Base-by-base conservation (phyloP, 2,329 filamentous ascomycete species). In the Paradendryphiella salina region DNA sequence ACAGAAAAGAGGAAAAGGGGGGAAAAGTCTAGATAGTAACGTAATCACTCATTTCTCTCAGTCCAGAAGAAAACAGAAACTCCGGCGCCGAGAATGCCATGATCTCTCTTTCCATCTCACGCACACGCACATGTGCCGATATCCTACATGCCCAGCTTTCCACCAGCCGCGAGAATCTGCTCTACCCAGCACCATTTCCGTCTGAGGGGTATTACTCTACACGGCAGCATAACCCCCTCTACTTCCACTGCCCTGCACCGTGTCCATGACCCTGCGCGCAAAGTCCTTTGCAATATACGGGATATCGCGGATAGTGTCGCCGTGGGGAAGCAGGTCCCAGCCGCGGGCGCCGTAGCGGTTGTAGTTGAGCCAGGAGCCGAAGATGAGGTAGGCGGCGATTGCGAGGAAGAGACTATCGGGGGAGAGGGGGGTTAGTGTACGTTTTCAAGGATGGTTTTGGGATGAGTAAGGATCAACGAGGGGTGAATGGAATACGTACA, bases 291-390 rank as follows among this genome's bases (percentile, higher is more conserved):
- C 75, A 46, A 97, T 81, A 70, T 96, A 97, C 3, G 94, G 94
- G 15, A 96, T 77, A 68, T 99, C 94, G 58, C 93, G 86, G 63
- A 97, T 88, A 0, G 89, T 88, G 73, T 99, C 94, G 59, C 89
- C 89, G 71, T 97, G 93, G 11, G 94, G 94, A 14, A 97, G 80
- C 14, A 96, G 81, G 67, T 97, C 94, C 92, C 92, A 97, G 50
- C 94, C 94, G 36, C 93, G 83, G 44, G 93, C 92, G 39, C 93
- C 93, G 74, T 96, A 96, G 56, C 92, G 89, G 78, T 91, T 96
- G 81, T 97, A 97, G 79, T 97, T 97, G 72, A 97, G 85, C 94
- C 94, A 99, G 15, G 92, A 96, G 59, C 93, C 92, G 69, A 97
- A 97, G 72, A 97, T 96, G 60, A 99, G 86, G 76, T 97, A 99